These are phyloP conservation scores for Carex arenaria DNA, from an alignment of 202 grass and related monocot species.

Conservation along the genomic window DNA sequence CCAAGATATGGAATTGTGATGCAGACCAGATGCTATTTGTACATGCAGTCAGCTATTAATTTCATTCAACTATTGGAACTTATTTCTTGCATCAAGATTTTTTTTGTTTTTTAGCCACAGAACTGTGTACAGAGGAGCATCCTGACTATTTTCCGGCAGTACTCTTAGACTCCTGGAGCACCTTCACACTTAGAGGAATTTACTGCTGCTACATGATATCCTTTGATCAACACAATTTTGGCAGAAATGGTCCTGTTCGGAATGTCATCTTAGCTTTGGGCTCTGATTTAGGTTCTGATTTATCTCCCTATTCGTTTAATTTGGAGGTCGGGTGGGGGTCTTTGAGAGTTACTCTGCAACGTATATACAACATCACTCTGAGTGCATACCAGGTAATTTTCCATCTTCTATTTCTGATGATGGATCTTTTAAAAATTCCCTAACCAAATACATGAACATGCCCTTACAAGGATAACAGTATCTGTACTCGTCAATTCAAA, in stretches of 20 bases:
- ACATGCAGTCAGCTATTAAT: not conserved
- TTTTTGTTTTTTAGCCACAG: slow-evolving; percentile 34
- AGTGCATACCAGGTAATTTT: slow-evolving; percentile 50
- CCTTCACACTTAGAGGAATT: slow-evolving; percentile 49
- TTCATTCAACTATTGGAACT: not conserved
- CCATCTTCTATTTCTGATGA: not conserved
- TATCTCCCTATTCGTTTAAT: slow-evolving; percentile 42
- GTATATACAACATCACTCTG: slow-evolving; percentile 33
- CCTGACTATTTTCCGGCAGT: slow-evolving; percentile 65
- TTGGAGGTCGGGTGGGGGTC: slow-evolving; percentile 11
- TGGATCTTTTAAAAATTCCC: slow-evolving; percentile 1
- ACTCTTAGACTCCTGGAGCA: slow-evolving; percentile 53
- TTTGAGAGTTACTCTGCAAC: slow-evolving; percentile 36
- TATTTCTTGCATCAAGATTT: not conserved
- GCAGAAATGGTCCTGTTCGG: slow-evolving; percentile 29
- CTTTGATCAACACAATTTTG: slow-evolving; percentile 23
- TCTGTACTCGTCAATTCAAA: not conserved
- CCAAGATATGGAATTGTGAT: not conserved
- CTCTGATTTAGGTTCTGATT: slow-evolving; percentile 51
- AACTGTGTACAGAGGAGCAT: slow-evolving; percentile 42
- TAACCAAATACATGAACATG: not conserved
- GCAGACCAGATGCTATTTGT: not conserved
- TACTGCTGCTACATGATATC: slow-evolving; percentile 74
- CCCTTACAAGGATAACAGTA: not conserved
- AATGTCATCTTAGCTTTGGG: slow-evolving; percentile 42